Evolutionary conservation across 441 rosid genomes (phyloP), one percentile per base, ranked within the genome.

Genomic region (Gossypium lobatum): DNA sequence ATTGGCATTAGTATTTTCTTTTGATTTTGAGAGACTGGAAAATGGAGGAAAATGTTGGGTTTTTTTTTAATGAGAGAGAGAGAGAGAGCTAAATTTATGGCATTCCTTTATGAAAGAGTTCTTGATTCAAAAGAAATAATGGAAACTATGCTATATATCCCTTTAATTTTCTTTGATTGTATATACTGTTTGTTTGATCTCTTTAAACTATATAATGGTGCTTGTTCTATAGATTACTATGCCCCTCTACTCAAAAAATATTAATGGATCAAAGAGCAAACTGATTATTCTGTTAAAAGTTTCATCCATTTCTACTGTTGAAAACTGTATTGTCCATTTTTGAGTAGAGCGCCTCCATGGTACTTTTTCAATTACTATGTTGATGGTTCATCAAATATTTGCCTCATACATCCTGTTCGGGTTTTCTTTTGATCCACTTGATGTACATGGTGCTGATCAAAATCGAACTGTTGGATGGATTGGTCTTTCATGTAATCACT

Each of bases 151-250:
- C 7, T 42, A 39, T 39, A 42, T 18, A 31, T 31, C 37, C 16
- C 17, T 6, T 18, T 64, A 45, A 50, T 46, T 64, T 64, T 64
- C 18, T 20, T 64, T 64, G 17, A 39, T 64, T 39, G n/a, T 18
- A 20, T 42, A 55, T 31, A 26, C 16, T 45, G 13, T 23, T 23
- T 45, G 17, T 6, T 46, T 46, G 13, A 21, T 46, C 55, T 65
- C 20, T 5, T 21, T 45, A 31, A 46, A 46, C 77, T 72, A 52
- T 28, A 71, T 72, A 21, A 37, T 10, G 25, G 42, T 81, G 23
- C 18, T 16, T 42, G 55, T 14, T 39, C 5, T 64, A 39, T 57
- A 6, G 23, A 72, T 16, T 28, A n/a, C 0, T 20, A 11, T 18
- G 31, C 34, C 34, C 34, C 34, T 28, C 34, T 28, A 28, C 34